Conservation (phyloP, 805 yeast genomes). For the Jamesozyma piceae region DNA sequence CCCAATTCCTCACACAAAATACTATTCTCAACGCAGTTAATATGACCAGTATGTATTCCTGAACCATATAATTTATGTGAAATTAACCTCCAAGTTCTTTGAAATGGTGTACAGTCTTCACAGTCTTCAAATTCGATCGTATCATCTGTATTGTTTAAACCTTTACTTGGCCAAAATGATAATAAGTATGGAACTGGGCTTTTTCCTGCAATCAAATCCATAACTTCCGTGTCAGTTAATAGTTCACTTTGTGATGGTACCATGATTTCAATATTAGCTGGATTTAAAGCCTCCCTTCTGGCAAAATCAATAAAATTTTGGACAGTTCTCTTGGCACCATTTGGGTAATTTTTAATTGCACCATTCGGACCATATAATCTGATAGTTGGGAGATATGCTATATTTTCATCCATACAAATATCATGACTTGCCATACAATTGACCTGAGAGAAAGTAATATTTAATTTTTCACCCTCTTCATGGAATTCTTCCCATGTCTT, state of each 20-base stretch:
- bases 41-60: conserved; percentile 40
- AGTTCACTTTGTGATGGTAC: conserved; percentile 35
- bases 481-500: conserved; percentile 45
- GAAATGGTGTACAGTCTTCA: conserved; percentile 42
- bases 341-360: conserved; percentile 40
- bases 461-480: conserved; percentile 35
- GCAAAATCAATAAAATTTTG: conserved; percentile 46
- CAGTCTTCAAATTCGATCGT: conserved; percentile 34
- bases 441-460: conserved; percentile 59
- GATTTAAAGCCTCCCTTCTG: conserved; percentile 43
- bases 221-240: conserved; percentile 35
- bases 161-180: conserved; percentile 56
- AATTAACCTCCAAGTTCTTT: conserved; percentile 49
- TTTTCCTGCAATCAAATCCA: conserved; percentile 43
- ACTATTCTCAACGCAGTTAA: conserved; percentile 47
- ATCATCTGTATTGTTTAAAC: conserved; percentile 30
- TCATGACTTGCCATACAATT: conserved; percentile 85
- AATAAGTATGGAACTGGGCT: conserved; percentile 45
- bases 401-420: conserved; percentile 59
- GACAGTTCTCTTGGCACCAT: conserved; percentile 35
- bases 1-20: conserved; percentile 47
- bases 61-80: conserved; percentile 38
- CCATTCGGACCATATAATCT: conserved; percentile 58
- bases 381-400: conserved; percentile 60
- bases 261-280: conserved; percentile 31